Percentiles rank a stretch among this genome's conserved stretches.
Evolutionary conservation across 2,329 filamentous ascomycete genomes (phyloP).

Genomic region (Biscogniauxia sp.): DNA sequence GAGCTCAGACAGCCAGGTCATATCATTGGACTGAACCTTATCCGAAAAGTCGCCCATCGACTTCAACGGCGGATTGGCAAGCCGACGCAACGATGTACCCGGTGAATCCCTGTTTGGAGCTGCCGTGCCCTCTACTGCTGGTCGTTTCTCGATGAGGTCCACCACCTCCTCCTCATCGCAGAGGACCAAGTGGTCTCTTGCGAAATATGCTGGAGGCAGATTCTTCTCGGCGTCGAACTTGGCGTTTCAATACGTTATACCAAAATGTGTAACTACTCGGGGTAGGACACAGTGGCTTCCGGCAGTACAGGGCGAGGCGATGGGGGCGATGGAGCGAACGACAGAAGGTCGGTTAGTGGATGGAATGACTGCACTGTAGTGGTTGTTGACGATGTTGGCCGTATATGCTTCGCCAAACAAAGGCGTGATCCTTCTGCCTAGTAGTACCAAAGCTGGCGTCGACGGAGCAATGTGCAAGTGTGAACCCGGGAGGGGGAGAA

Average conservation of each 20-base stretch:
- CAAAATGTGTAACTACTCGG: not conserved
- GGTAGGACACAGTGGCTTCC: not conserved
- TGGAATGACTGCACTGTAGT: not conserved
- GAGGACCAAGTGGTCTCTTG: conserved; percentile 32
- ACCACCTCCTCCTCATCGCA: conserved; percentile 37
- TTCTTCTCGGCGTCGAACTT: not conserved
- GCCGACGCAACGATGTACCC: conserved; percentile 11
- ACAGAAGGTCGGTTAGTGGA: not conserved
- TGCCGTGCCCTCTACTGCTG: conserved; percentile 27
- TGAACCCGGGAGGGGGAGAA: not conserved
- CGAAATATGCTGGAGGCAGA: conserved; percentile 11
- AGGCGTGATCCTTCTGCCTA: not conserved
- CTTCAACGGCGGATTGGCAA: conserved; percentile 8
- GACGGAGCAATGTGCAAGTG: not conserved
- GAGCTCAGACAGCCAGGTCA: conserved; percentile 20
- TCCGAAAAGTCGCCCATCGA: conserved; percentile 19
- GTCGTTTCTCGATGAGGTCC: conserved; percentile 31
- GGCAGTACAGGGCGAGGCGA: not conserved
- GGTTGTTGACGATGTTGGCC: not conserved
- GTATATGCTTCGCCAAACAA: not conserved
- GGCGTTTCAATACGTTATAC: not conserved
- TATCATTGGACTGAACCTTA: conserved; percentile 22
- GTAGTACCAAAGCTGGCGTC: not conserved
- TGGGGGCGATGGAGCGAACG: not conserved
- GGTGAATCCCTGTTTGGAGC: conserved; percentile 14